A percentile compares a stretch with the other conserved stretches of the same genome.
phyloP scores from a whole-genome alignment of 75 land plant species.

The Larix kaempferi region DNA sequence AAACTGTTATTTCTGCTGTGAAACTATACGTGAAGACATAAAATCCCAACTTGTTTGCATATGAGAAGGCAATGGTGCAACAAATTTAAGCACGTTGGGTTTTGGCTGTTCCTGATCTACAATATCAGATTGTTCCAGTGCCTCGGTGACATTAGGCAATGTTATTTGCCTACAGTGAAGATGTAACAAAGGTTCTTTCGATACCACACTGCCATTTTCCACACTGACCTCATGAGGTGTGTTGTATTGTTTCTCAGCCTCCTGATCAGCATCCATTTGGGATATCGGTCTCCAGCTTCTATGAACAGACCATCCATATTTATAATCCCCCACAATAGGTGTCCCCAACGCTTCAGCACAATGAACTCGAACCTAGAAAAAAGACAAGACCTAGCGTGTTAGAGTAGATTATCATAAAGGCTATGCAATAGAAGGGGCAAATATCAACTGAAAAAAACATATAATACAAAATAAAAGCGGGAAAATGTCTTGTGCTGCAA shows the following conservation, averaged over 20 bases:
- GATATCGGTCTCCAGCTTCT: conserved; percentile 56
- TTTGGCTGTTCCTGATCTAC: conserved; percentile 7
- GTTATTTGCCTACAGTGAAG: conserved; percentile 74
- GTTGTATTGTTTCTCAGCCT: conserved; percentile 39
- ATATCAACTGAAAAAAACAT: no score
- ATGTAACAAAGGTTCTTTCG: conserved; percentile 68
- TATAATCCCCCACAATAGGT: conserved; percentile 89
- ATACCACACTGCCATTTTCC: conserved; percentile 68
- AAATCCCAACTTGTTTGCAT: conserved; percentile 90
- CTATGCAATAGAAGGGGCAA: neutral
- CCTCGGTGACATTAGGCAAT: conserved; percentile 65
- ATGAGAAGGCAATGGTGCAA: conserved; percentile 84
- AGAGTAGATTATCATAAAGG: conserved; percentile 5
- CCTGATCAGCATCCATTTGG: conserved; percentile 39
- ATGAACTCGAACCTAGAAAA: conserved; percentile 71
- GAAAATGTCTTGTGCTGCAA: no score
- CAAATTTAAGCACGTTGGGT: conserved; percentile 55
- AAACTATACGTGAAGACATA: conserved; percentile 58
- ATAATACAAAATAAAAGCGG: no score
- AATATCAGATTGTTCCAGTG: conserved; percentile 12
- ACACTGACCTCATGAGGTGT: conserved; percentile 43
- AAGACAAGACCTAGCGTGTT: conserved; percentile 6
- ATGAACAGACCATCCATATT: conserved; percentile 79
- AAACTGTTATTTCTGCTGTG: neutral
- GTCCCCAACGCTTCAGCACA: conserved; percentile 83